phyloP scores from a whole-genome alignment of 352 stramenopile genomes.

The Phytophthora pistaciae region DNA sequence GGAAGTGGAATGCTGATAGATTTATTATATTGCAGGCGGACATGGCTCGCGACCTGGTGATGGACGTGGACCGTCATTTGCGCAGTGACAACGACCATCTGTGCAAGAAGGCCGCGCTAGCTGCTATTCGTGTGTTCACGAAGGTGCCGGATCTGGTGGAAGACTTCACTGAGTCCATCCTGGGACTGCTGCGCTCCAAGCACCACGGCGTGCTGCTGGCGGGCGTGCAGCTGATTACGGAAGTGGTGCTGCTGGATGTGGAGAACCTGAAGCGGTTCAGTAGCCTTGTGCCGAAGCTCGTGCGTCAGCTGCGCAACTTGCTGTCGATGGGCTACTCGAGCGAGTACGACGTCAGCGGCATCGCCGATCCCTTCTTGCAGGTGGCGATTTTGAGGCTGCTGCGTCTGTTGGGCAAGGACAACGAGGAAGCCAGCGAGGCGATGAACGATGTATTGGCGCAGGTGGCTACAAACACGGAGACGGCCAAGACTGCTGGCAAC shows the following conservation, averaged over 20 bases:
- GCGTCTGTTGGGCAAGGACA: conserved; percentile 95
- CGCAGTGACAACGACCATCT: conserved; percentile 95
- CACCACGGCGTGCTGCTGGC: conserved; percentile 98
- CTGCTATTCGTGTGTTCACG: conserved; percentile 92
- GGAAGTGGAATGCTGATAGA: conserved; percentile 3
- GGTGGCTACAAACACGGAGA: conserved; percentile 99
- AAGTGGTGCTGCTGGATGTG: conserved; percentile 90
- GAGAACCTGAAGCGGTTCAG: conserved; percentile 83
- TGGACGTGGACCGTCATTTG: conserved; percentile 98
- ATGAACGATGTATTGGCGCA: conserved; percentile 99
- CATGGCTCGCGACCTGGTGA: conserved; percentile 98
- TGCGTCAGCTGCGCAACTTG: conserved; percentile 95
- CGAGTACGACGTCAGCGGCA: conserved; percentile 98
- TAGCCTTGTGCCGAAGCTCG: conserved; percentile 78
- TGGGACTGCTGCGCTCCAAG: conserved; percentile 94
- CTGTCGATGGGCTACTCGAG: conserved; percentile 98
- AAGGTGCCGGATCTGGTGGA: conserved; percentile 99
- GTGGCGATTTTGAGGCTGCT: conserved; percentile 93
- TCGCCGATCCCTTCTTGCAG: conserved; percentile 99
- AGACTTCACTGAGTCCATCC: conserved; percentile 98
- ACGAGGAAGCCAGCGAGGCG: conserved; percentile 93
- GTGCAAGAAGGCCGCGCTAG: conserved; percentile 98
- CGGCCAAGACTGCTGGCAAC: conserved; percentile 99
- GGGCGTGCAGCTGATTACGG: conserved; percentile 96
- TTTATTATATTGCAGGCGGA: conserved; percentile 74